Base-by-base conservation (phyloP, 192 early-diverging fungal species). In the Rhizoclosmatium sp. region DNA sequence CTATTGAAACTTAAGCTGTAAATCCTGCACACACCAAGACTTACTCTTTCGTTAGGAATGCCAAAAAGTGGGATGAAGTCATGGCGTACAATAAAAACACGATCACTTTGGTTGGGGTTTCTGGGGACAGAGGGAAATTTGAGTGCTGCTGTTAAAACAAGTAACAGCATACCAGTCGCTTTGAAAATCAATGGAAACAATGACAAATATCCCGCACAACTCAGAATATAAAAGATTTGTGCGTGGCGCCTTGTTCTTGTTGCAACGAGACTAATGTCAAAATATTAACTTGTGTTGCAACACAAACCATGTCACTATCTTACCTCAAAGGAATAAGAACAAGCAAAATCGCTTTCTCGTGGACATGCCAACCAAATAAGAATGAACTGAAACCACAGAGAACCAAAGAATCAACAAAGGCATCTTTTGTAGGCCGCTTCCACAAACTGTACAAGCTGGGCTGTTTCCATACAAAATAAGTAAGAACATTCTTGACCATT, bases 341-440 rank as follows among this genome's bases (percentile, higher is more conserved):
- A 71, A 97, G 72, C 71, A 99, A 84, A 14, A 97, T 91, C 0
- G 97, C 97, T 82, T 99, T 99, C 75, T 99, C 97, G 74, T 99
- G 97, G 19, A 99, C 97, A 85, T 99, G 97, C 96, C 96, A 99
- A 47, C 96, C 96, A 84, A 97, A 98, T 78, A 97, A 78, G 81
- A 93, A 99, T 39, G 96, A 95, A 4, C 93, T 88, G 67, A 93
- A 96, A 2, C 91, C 94, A 68, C 93, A 95, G 23, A 96, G 84
- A 3, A 94, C 91, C 10, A 97, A 78, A 0, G 89, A 88, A 64
- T 92, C 84, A 39, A 97, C 47, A 67, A 99, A 95, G 31, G 84
- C 87, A 16, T 64, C 68, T 39, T 87, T 88, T 3, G 82, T 88
- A 3, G 92, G 89, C 2, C 74, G 66, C 45, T 76, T 76, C 89